These are phyloP conservation scores for Albugo laibachii DNA, from an alignment of 352 stramenopile species.

Conservation along the genomic window DNA sequence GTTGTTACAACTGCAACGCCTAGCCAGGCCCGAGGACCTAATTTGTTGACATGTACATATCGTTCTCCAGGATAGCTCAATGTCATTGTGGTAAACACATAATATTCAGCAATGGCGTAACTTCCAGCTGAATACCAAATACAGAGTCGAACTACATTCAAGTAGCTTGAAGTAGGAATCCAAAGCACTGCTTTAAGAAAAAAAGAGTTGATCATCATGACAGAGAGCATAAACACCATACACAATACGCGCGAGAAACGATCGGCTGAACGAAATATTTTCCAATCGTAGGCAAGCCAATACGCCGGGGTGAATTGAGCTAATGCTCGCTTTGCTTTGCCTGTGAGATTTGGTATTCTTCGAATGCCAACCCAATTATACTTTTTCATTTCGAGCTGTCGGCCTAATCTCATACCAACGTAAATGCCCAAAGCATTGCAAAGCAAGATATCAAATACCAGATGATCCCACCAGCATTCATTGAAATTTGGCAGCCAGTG, in stretches of 20 bases:
- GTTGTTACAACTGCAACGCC: conserved; percentile 56
- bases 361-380: conserved; percentile 80
- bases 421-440: conserved; percentile 87
- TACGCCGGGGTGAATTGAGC: conserved; percentile 80
- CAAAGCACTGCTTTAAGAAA: conserved; percentile 88
- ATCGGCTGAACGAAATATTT: conserved; percentile 83
- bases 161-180: conserved; percentile 58
- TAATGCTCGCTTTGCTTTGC: conserved; percentile 63
- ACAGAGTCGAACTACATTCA: conserved; percentile 60
- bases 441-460: conserved; percentile 87
- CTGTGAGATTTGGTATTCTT: conserved; percentile 60
- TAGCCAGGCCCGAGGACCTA: conserved; percentile 64
- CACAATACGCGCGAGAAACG: conserved; percentile 79
- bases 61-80: conserved; percentile 28
- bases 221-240: conserved; percentile 78
- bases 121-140: conserved; percentile 77
- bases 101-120: conserved; percentile 78
- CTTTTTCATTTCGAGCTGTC: conserved; percentile 75
- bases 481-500: conserved; percentile 89
- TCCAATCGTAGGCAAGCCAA: conserved; percentile 86
- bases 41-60: conserved; percentile 50
- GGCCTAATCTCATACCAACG: conserved; percentile 71
- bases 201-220: conserved; percentile 93
- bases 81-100: conserved; percentile 79
- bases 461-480: conserved; percentile 91